Evolutionary conservation across 2,329 filamentous ascomycete genomes (phyloP), one percentile per base, ranked within the genome.

Genomic region (Ascochyta rabiei): DNA sequence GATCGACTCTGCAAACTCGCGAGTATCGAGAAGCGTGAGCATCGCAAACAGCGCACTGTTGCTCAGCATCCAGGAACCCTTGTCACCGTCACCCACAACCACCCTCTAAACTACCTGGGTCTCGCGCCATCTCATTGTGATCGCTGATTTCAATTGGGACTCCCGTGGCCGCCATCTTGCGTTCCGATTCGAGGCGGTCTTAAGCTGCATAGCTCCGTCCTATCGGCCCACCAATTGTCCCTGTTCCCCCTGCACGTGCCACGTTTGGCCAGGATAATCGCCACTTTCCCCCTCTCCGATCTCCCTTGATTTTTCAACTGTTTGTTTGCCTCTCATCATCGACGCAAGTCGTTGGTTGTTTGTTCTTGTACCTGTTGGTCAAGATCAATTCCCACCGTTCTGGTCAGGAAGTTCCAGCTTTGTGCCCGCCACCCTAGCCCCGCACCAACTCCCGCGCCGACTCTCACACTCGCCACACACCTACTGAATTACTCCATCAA

Each of bases 201-300:
- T 56, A 64, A 62, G 61, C 62, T 64, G 60, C 57, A 49, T 60
- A 21, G 53, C 59, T 45, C 58, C 46, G 34, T 28, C 46, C 52
- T 46, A 55, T 67, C 68, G 67, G 66, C 67, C 64, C 61, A 67
- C 66, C 53, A 61, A 34, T 57, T 51, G 56, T 57, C 12, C 59
- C 63, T 46, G 59, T 64, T 64, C 61, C 61, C 59, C 63, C 57
- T 45, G 53, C 33, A 44, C 41, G 28, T 59, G 57, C 50, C 60
- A 51, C 58, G 57, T 59, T 57, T 48, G 57, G 51, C 54, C 39
- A 49, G 48, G 56, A 63, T 52, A 56, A 49, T 66, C 56, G 66
- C 69, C 64, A 64, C 67, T 53, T 54, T 58, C 59, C 59, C 62
- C 67, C 60, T 64, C 61, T 59, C 51, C 46, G 43, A 30, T 34